A percentile compares a stretch with the other conserved stretches of the same genome.
Evolutionary conservation across 192 early-diverging fungal species (phyloP).

Genomic region (Podila epicladia): DNA sequence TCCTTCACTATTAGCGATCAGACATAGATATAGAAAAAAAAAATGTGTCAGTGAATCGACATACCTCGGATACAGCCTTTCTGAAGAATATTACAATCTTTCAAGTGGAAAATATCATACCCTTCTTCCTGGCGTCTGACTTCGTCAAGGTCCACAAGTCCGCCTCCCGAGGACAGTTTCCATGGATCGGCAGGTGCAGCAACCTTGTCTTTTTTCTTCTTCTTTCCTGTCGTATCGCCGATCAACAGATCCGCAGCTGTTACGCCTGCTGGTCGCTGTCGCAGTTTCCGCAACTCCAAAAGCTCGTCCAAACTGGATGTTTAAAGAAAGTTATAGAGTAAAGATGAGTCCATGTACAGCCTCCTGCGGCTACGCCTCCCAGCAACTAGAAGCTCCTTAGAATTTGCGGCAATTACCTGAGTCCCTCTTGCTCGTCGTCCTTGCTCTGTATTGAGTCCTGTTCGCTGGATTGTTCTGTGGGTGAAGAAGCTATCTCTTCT

Average conservation of each 20-base stretch:
- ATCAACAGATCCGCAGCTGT: slow-evolving; percentile 64
- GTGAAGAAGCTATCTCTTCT: background rate
- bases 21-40: slow-evolving; percentile 3
- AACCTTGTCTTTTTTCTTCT: slow-evolving; percentile 60
- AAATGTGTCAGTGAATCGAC: no score
- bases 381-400: background rate
- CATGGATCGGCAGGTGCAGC: slow-evolving; percentile 61
- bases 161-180: slow-evolving; percentile 65
- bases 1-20: slow-evolving; percentile 39
- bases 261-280: slow-evolving; percentile 65
- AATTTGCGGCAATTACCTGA: slow-evolving; percentile 16
- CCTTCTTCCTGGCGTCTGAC: slow-evolving; percentile 36
- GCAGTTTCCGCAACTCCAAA: slow-evolving; percentile 65
- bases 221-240: slow-evolving; percentile 60
- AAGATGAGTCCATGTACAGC: background rate
- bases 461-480: slow-evolving; percentile 6
- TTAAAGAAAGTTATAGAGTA: background rate
- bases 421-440: slow-evolving; percentile 33
- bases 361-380: background rate
- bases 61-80: no score
- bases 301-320: slow-evolving; percentile 57
- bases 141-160: slow-evolving; percentile 62
- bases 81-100: background rate
- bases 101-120: slow-evolving; percentile 12
- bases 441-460: background rate